Evolutionary conservation across 345 rosid genomes (phyloP), one percentile per base, ranked within the genome.

Genomic region (Excoecaria agallocha): DNA sequence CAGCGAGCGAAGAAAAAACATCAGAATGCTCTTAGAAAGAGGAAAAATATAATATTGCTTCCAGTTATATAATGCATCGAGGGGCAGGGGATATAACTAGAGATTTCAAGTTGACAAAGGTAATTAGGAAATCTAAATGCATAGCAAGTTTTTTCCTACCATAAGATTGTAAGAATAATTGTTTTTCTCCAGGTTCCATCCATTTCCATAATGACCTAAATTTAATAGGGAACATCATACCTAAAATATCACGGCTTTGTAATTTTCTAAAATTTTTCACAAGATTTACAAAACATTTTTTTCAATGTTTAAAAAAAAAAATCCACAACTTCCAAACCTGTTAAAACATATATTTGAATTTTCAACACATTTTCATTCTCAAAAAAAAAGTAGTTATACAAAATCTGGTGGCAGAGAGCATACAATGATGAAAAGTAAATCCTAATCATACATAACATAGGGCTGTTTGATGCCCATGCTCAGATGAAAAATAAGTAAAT

Each of bases 201-300:
- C 73, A 56, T 70, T 70, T 19, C 62, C 51, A 70, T 2, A 4
- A 70, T 17, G 11, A 50, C 24, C 58, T 38, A 68, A 51, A 11
- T 68, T 50, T 30, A 24, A 50, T 30, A 43, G 71, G 13, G 41
- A 62, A 35, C 16, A 51, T 30, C 35, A 43, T 50, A 37, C 12
- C 11, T 37, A 38, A 9, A 69, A 46, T 69, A 24, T n/a, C 35
- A 46, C 16, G 3, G 8, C 0, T 5, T 39, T 70, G 6, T 70
- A 13, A 52, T 58, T 35, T 52, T 52, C 19, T 17, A 68, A 3
- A 48, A 17, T 22, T 25, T 54, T 41, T 30, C 30, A 30, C 30
- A 30, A 30, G 30, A 30, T 30, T 30, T 30, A 30, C 30, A 30
- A 30, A 0, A 30, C 30, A 2, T 30, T 30, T n/a, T n/a, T 30